A percentile compares a stretch with the other conserved stretches of the same genome.
These are phyloP conservation scores for Cucurbitaria berberidis DNA, from an alignment of 2,329 filamentous ascomycete genomes.

Conservation along the genomic window DNA sequence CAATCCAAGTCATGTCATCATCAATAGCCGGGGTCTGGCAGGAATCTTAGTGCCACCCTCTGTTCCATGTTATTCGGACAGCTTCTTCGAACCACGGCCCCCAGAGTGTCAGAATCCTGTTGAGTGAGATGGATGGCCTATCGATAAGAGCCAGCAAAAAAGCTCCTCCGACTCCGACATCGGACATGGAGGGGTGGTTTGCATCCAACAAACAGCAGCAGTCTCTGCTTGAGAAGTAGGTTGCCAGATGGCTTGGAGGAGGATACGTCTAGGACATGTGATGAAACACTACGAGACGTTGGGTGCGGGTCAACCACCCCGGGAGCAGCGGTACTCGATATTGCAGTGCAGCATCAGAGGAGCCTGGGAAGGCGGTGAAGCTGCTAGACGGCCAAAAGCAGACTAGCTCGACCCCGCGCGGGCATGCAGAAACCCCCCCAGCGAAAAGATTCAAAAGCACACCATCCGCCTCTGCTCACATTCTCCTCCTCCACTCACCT, in stretches of 20 bases:
- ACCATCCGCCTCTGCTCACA: slow-evolving; percentile 34
- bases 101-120: no score
- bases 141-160: background rate
- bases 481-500: slow-evolving; percentile 9
- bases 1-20: background rate
- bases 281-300: background rate
- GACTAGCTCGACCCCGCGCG: slow-evolving; percentile 14
- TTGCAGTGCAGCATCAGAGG: background rate
- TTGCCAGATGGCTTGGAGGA: background rate
- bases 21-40: background rate
- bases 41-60: no score
- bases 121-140: no score
- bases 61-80: no score
- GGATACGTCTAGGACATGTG: no score
- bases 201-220: no score
- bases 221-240: background rate
- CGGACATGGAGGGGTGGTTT: background rate
- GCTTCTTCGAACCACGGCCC: no score
- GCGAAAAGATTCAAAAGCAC: slow-evolving; percentile 46
- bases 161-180: background rate
- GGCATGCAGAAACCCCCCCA: slow-evolving; percentile 25
- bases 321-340: background rate
- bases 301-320: background rate
- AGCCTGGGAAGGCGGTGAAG: slow-evolving; percentile 1
- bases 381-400: background rate